These are phyloP conservation scores for Nannizziopsis arthrosporioides DNA, from an alignment of 2,329 filamentous ascomycete species.

Conservation along the genomic window DNA sequence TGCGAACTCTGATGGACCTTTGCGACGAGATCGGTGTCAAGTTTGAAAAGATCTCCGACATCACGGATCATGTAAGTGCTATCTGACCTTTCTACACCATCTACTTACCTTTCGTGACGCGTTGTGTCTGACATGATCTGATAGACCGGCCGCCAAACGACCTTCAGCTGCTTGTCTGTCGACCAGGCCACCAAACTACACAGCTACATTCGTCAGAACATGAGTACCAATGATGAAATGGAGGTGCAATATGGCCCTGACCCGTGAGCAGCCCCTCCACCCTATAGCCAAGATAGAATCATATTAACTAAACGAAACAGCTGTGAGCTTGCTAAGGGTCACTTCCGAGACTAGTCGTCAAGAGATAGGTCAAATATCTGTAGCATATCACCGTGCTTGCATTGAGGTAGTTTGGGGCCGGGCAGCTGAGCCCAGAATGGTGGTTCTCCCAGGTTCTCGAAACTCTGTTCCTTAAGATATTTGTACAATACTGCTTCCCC, in stretches of 20 bases:
- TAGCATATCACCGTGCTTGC: too few relatives aligned
- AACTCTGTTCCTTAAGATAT: too few relatives aligned
- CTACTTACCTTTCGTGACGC: too few relatives aligned
- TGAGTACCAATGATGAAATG: slow-evolving; percentile 20
- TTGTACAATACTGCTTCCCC: too few relatives aligned
- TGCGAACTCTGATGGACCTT: slow-evolving; percentile 25
- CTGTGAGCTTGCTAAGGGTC: slow-evolving; percentile 9
- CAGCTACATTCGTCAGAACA: slow-evolving; percentile 25
- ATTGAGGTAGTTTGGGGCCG: neutral
- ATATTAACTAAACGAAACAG: neutral
- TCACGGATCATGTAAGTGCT: slow-evolving; percentile 20
- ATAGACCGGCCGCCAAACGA: slow-evolving; percentile 25
- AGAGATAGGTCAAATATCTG: too few relatives aligned
- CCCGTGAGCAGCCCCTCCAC: slow-evolving; percentile 24
- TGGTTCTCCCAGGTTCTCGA: too few relatives aligned
- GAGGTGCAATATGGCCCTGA: slow-evolving; percentile 34
- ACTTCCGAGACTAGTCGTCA: slow-evolving; percentile 10
- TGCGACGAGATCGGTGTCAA: slow-evolving; percentile 32
- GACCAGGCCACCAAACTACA: slow-evolving; percentile 33
- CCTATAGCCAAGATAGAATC: neutral
- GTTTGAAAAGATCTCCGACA: slow-evolving; percentile 36
- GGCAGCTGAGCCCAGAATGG: neutral
- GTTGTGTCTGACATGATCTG: neutral
- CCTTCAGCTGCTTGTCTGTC: slow-evolving; percentile 40
- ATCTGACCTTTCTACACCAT: too few relatives aligned